Evolutionary conservation across 805 yeast genomes (phyloP).

Genomic region (Zygotorulaspora chibaensis): DNA sequence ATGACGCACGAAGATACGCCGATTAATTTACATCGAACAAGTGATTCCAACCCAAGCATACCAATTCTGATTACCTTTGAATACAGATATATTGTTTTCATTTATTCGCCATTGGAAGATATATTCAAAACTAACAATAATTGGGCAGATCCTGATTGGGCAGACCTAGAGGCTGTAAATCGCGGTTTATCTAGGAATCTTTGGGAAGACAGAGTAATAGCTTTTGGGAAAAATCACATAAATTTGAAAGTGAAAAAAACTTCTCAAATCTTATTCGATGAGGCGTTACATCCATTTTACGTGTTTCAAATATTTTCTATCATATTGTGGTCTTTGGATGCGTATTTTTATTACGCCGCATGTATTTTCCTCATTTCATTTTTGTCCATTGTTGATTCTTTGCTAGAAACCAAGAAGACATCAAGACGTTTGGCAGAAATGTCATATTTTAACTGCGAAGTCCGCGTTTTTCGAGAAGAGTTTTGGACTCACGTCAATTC

Average conservation of each 20-base stretch:
- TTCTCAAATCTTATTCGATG: conserved; percentile 66
- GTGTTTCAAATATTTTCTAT: conserved; percentile 92
- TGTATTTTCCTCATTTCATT: conserved; percentile 88
- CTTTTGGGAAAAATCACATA: conserved; percentile 75
- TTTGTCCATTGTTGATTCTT: conserved; percentile 71
- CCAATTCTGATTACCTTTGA: conserved; percentile 68
- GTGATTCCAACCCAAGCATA: conserved; percentile 41
- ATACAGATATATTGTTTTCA: conserved; percentile 78
- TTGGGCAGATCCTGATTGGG: conserved; percentile 86
- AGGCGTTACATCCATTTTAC: conserved; percentile 92
- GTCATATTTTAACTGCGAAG: conserved; percentile 70
- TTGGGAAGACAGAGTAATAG: conserved; percentile 62
- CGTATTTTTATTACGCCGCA: conserved; percentile 87
- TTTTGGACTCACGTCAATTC: conserved; percentile 84
- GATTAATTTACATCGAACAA: conserved; percentile 23
- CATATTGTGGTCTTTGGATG: conserved; percentile 85
- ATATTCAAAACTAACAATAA: conserved; percentile 75
- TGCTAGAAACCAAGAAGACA: conserved; percentile 79
- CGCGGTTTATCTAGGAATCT: conserved; percentile 66
- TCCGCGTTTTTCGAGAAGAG: conserved; percentile 86
- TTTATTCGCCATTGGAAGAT: conserved; percentile 84
- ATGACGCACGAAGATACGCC: conserved; percentile 24
- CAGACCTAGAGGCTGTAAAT: conserved; percentile 47
- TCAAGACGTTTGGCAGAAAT: conserved; percentile 67
- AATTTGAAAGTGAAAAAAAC: conserved; percentile 71